phyloP scores from a whole-genome alignment of 768 basidiomycete genomes.

The Candolleomyces aberdarensis region DNA sequence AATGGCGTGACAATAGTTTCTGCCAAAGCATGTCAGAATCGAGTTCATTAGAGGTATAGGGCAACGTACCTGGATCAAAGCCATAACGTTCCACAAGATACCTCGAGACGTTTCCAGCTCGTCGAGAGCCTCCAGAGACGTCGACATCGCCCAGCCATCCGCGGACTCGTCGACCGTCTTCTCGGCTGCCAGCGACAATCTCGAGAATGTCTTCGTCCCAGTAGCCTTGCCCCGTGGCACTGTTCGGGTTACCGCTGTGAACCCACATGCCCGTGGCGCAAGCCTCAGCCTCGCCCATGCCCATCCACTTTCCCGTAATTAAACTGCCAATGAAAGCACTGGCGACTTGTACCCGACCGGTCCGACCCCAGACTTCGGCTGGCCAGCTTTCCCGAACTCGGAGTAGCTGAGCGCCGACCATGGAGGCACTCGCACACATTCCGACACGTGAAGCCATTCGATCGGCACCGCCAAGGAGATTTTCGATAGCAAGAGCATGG shows the following conservation, averaged over 20 bases:
- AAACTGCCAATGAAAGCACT: conserved; percentile 72
- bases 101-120: conserved; percentile 62
- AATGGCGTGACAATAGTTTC: conserved; percentile 76
- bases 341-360: conserved; percentile 76
- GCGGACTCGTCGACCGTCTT: conserved; percentile 69
- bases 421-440: conserved; percentile 64
- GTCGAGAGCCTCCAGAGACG: conserved; percentile 57
- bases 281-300: conserved; percentile 74
- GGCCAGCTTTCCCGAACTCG: conserved; percentile 78
- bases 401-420: conserved; percentile 72
- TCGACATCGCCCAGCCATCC: conserved; percentile 86
- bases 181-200: conserved; percentile 71
- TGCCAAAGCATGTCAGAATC: conserved; percentile 18
- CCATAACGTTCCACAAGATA: conserved; percentile 81
- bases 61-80: conserved; percentile 62
- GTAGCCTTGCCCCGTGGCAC: conserved; percentile 36
- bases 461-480: conserved; percentile 74
- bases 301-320: conserved; percentile 66
- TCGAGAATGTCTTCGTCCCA: conserved; percentile 83
- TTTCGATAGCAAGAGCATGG: conserved; percentile 73
- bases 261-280: conserved; percentile 79
- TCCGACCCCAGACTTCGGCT: conserved; percentile 73
- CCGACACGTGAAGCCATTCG: conserved; percentile 76
- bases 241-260: conserved; percentile 42
- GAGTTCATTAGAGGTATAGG: neutral